A percentile compares a stretch with the other conserved stretches of the same genome.
These are phyloP conservation scores for Amphibolis antarctica DNA, from an alignment of 106 monocot genomes.

Conservation along the genomic window DNA sequence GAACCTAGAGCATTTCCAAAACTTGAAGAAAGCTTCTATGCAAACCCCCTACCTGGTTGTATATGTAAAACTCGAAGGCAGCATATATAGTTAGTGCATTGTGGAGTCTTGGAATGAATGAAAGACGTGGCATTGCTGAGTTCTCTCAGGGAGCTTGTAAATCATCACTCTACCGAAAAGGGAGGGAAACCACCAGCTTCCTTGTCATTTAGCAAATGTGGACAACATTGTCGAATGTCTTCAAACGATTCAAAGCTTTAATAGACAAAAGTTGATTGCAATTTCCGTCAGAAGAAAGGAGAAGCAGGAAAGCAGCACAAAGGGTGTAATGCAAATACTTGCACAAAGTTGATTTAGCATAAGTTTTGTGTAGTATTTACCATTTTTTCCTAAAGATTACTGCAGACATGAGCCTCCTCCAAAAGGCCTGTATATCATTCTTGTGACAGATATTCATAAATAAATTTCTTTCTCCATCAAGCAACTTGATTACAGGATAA, in stretches of 20 bases:
- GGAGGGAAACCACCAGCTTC: background rate
- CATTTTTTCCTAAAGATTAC: background rate
- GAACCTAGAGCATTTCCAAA: slow-evolving; percentile 82
- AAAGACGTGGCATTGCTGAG: background rate
- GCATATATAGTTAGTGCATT: background rate
- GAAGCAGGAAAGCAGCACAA: background rate
- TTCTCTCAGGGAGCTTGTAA: background rate
- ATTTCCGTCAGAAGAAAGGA: background rate
- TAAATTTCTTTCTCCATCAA: background rate
- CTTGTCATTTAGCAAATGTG: background rate
- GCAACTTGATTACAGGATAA: too few species aligned
- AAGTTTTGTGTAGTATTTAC: background rate
- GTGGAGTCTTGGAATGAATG: background rate
- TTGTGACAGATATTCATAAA: background rate
- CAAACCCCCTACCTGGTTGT: slow-evolving; percentile 89
- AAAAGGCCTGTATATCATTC: background rate
- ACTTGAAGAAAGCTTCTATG: slow-evolving; percentile 88
- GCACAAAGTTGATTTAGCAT: background rate
- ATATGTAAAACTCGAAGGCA: slow-evolving; percentile 42
- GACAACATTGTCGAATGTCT: background rate
- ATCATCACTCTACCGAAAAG: background rate
- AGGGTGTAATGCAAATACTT: background rate
- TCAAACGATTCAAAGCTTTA: background rate
- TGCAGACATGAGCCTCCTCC: background rate
- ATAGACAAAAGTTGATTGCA: background rate